Base-by-base conservation (phyloP, 805 yeast species). In the Saturnispora halmiae region DNA sequence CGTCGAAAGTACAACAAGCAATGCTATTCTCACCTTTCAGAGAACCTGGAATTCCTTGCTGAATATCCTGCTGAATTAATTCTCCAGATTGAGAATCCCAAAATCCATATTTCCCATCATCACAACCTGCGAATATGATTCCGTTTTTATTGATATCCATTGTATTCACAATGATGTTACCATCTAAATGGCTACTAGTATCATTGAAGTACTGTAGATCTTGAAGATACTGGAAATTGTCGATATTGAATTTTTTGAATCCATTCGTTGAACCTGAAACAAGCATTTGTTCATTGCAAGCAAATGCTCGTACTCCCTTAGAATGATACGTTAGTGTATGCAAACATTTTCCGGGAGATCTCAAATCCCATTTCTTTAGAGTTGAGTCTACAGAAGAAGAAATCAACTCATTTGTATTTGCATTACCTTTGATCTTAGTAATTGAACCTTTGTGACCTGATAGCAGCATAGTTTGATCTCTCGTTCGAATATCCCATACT, bases 401-500 rank as follows among this genome's bases (percentile, higher is more conserved):
- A 6, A 90, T 63, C 2, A 92, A 66, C 58, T 92, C 97, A 1
- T 97, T 97, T 45, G 85, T 94, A 1, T 75, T 75, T 0, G 75
- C 67, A 38, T 82, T 79, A 42, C 86, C 68, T 28, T 65, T 66
- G 1, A 92, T 81, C 37, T 79, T 67, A 41, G 80, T 79, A 4
- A 92, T 74, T 13, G 92, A 80, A 31, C 75, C 72, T 46, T 76
- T 72, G 59, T 92, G 98, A 0, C 97, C 97, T 2, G 79, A 66
- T 29, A 92, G 64, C 1, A 82, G 82, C 70, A 80, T 79, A 1
- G 83, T 79, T 13, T 88, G 79, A 2, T 72, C 61, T 35, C 86
- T 67, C 0, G 94, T 75, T 44, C 98, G 69, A 42, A 92, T 79
- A 59, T 92, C 99, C 99, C 99, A 92, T 4, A 87, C 81, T 40